phyloP scores from a whole-genome alignment of 331 rosid species.

The Arachis monticola region DNA sequence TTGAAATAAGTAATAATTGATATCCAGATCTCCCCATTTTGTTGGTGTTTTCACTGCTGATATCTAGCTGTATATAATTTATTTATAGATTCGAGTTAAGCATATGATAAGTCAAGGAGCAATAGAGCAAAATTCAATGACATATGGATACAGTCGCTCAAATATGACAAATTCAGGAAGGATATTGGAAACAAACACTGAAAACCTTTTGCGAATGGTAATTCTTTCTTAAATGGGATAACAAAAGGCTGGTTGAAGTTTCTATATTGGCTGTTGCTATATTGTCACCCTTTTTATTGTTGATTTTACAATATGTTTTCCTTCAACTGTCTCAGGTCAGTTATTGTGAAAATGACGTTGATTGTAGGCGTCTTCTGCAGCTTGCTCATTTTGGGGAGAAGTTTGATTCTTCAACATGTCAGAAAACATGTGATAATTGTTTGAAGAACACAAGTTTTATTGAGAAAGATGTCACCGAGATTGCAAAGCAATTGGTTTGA shows the following conservation, averaged over 20 bases:
- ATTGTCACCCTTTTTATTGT: not conserved
- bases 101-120: slow-evolving; percentile 88
- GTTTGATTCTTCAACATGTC: slow-evolving; percentile 80
- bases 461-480: slow-evolving; percentile 92
- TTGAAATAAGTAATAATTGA: slow-evolving; percentile 38
- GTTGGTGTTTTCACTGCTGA: slow-evolving; percentile 15
- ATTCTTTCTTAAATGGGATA: slow-evolving; percentile 3
- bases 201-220: slow-evolving; percentile 93
- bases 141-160: slow-evolving; percentile 65
- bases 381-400: slow-evolving; percentile 94
- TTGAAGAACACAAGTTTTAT: slow-evolving; percentile 61
- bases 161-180: slow-evolving; percentile 73
- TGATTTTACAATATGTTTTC: slow-evolving; percentile 31
- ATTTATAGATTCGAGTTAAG: slow-evolving; percentile 81
- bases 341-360: slow-evolving; percentile 90
- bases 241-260: not conserved
- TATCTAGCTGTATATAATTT: slow-evolving; percentile 31
- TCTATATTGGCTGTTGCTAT: slow-evolving; percentile 20
- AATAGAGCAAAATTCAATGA: slow-evolving; percentile 63
- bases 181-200: slow-evolving; percentile 85
- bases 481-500: slow-evolving; percentile 88
- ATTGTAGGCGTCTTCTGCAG: slow-evolving; percentile 88
- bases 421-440: slow-evolving; percentile 96
- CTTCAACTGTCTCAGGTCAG: slow-evolving; percentile 69
- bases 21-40: slow-evolving; percentile 2